These are phyloP conservation scores for Kodamaea sagamina DNA, from an alignment of 805 yeast species.

Conservation along the genomic window DNA sequence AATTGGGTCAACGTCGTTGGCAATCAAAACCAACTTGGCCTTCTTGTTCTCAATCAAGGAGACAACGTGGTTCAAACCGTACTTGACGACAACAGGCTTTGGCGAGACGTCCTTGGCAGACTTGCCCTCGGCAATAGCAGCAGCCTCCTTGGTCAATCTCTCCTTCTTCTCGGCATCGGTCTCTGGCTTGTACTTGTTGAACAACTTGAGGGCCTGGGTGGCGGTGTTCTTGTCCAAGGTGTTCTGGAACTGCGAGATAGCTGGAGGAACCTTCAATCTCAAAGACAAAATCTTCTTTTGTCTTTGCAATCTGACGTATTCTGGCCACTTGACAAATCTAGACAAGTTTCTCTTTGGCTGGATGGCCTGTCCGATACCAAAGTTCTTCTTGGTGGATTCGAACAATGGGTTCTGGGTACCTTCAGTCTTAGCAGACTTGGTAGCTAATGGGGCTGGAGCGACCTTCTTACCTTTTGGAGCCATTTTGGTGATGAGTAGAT, in stretches of 20 bases:
- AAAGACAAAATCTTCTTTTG: constrained; percentile 93
- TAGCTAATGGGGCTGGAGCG: constrained; percentile 98
- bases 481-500: constrained; percentile 25
- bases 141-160: constrained; percentile 98
- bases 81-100: constrained; percentile 96
- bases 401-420: constrained; percentile 75
- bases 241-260: constrained; percentile 94
- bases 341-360: constrained; percentile 97
- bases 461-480: constrained; percentile 67
- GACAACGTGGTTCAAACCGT: constrained; percentile 99
- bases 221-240: constrained; percentile 99
- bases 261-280: constrained; percentile 99
- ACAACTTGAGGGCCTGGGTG: constrained; percentile 91
- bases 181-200: constrained; percentile 99
- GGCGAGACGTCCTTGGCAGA: constrained; percentile 94
- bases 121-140: constrained; percentile 98
- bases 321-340: constrained; percentile 99
- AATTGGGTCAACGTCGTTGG: constrained; percentile 99
- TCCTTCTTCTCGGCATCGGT: constrained; percentile 97
- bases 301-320: constrained; percentile 97
- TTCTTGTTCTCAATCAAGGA: constrained; percentile 97
- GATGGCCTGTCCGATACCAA: constrained; percentile 93
- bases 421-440: constrained; percentile 49
- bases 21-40: constrained; percentile 95
- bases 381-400: constrained; percentile 87